Evolutionary conservation across 805 yeast genomes (phyloP), one percentile per base, ranked within the genome.

Genomic region (Wickerhamiella siamensis): DNA sequence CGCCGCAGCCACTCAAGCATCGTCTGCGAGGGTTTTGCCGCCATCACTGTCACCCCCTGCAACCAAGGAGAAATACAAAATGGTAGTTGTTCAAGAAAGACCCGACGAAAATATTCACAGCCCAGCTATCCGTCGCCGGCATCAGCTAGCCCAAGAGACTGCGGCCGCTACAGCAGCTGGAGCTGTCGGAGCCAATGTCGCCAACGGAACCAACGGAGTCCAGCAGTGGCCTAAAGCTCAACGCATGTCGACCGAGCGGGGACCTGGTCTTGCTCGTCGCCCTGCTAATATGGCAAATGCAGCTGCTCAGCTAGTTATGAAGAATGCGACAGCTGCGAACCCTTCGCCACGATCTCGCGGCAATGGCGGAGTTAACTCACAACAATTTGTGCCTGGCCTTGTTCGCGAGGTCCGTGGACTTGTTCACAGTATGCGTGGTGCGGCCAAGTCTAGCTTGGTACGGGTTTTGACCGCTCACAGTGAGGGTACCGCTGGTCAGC

Each of bases 1-100:
- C 31, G 39, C 41, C 34, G 57, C 59, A 48, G 55, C 46, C 20
- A 50, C 62, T n/a, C 47, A 45, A 22, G 45, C 24, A 8, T 20
- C 8, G 10, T 40, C 33, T 27, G 14, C 33, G 18, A 40, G 83
- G 3, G 70, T 87, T 46, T 66, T 87, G 51, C 97, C 97, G 31
- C 81, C 79, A 52, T 81, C 94, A 2, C 71, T 87, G 56, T 86
- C 95, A 19, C 97, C 97, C 15, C 88, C 88, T 50, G 86, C 83
- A 56, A 84, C 95, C 36, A 81, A 77, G 57, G 77, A 71, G 60
- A 87, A 87, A 63, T 87, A 87, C 62, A 79, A 79, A 44, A 51
- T 57, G 48, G 59, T 61, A 17, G 51, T 50, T 35, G 55, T 59
- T 26, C 45, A 45, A 38, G 44, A 35, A 4, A 18, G 10, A 18